Evolutionary conservation across 345 rosid species (phyloP).

Genomic region (Ceriops zippeliana): DNA sequence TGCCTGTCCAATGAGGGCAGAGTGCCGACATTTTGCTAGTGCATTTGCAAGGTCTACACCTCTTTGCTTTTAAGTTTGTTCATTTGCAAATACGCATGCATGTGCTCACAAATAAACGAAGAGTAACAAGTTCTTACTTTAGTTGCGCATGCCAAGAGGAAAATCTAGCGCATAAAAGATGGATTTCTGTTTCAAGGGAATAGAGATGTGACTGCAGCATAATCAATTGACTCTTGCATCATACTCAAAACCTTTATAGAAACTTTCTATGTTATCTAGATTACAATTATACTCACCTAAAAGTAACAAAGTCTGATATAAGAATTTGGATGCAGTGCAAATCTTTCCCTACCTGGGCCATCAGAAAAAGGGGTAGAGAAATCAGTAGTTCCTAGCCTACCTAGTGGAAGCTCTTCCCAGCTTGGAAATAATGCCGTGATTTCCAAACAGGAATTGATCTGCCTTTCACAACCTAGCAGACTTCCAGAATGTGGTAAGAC

Average conservation of each 20-base stretch:
- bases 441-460: background rate
- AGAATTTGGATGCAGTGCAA: constrained; percentile 57
- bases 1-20: constrained; percentile 25
- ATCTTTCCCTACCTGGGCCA: constrained; percentile 83
- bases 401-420: constrained; percentile 13
- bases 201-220: constrained; percentile 1
- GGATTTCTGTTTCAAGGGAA: background rate
- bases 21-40: constrained; percentile 28
- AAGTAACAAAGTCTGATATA: constrained; percentile 7
- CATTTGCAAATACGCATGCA: background rate
- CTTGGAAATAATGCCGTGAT: background rate
- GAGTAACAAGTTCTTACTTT: background rate
- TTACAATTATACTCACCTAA: too few species aligned
- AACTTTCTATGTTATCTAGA: background rate
- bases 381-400: constrained; percentile 4
- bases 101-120: background rate
- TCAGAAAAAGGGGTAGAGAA: constrained; percentile 53
- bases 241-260: background rate
- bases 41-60: constrained; percentile 30
- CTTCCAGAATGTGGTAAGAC: constrained; percentile 7
- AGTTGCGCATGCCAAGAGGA: background rate
- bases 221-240: constrained; percentile 3
- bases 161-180: background rate
- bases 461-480: background rate
- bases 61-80: background rate